Evolutionary conservation across 768 basidiomycete species (phyloP), one percentile per base, ranked within the genome.

Genomic region (Daedaleopsis nitida): DNA sequence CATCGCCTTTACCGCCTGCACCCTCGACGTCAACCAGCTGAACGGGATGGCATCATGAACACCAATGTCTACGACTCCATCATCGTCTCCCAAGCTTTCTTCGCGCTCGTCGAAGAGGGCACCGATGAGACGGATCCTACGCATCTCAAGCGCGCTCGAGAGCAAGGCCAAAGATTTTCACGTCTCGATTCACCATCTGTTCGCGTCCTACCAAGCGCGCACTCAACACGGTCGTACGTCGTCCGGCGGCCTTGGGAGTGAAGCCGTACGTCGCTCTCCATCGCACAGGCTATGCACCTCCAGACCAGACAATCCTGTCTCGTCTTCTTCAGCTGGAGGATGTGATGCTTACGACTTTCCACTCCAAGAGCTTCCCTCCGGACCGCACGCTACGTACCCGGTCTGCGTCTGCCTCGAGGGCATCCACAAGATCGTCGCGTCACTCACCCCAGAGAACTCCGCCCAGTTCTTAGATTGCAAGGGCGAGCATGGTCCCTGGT

Each of bases 191-290:
- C 58, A n/a, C n/a, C n/a, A n/a, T n/a, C n/a, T n/a, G 38, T 55
- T 60, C 45, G 57, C 73, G 27, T 68, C 69, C 23, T 79, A 78
- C 58, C 27, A 78, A 78, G 66, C 65, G 70, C 3, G 76, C 72
- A 14, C 62, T 78, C 45, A 77, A 77, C 57, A 79, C 78, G 77
- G 65, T 78, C 53, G 77, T 78, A 59, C 32, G 73, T 52, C 7
- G n/a, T n/a, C n/a, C n/a, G n/a, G n/a, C 8, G 2, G 16, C 9
- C 13, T 27, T n/a, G n/a, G n/a, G n/a, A n/a, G n/a, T n/a, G n/a
- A n/a, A n/a, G n/a, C 6, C 21, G 1, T n/a, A 14, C 27, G 5
- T 42, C 16, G n/a, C n/a, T 66, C 12, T 57, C 35, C 10, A 35
- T 50, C 19, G 54, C n/a, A n/a, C n/a, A 62, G n/a, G 60, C 65